Evolutionary conservation across 257 asterid species (phyloP).

Genomic region (Voacanga thouarsii): DNA sequence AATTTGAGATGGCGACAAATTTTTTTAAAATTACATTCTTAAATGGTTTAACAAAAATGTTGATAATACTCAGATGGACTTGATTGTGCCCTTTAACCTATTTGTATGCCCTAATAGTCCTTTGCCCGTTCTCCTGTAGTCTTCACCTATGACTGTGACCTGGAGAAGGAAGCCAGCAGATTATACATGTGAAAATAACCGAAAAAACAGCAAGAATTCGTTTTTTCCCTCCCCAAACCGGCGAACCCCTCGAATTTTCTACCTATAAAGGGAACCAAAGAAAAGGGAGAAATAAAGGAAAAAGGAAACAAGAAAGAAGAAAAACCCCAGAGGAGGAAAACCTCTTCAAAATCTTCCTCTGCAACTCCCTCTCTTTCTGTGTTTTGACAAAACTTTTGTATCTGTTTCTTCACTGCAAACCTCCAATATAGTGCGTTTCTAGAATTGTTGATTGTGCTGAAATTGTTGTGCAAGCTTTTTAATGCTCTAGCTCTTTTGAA

Average conservation of each 20-base stretch:
- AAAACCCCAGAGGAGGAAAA: neutral
- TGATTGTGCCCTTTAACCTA: too few species aligned
- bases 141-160: too few species aligned
- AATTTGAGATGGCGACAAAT: too few species aligned
- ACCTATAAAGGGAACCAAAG: neutral
- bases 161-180: too few species aligned
- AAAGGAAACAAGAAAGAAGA: neutral
- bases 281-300: neutral
- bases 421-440: slow-evolving; percentile 7
- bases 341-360: neutral
- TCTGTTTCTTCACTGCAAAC: neutral
- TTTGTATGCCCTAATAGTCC: too few species aligned
- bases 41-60: too few species aligned
- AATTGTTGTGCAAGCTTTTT: slow-evolving; percentile 1
- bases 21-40: too few species aligned
- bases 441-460: neutral
- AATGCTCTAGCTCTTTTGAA: neutral
- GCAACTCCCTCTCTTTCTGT: slow-evolving; percentile 13
- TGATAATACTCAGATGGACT: too few species aligned
- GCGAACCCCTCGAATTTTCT: neutral
- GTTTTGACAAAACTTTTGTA: neutral
- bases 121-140: too few species aligned
- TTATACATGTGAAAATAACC: neutral
- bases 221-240: neutral
- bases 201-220: neutral